Percentiles rank a stretch among this genome's conserved stretches.
phyloP scores from a whole-genome alignment of 1,139 yeast genomes.

The Yamadazyma blattariae region DNA sequence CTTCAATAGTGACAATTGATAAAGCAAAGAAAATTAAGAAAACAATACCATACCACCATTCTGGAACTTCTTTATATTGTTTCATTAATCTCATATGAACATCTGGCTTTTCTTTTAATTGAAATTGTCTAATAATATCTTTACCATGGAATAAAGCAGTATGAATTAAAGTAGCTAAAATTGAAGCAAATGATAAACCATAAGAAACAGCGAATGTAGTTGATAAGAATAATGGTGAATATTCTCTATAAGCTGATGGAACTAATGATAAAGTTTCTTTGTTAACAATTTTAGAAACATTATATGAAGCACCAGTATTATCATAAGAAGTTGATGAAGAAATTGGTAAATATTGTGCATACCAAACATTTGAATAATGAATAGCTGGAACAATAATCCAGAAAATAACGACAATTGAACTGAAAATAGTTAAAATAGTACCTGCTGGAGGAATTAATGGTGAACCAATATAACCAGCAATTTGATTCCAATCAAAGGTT shows the following conservation, averaged over 20 bases:
- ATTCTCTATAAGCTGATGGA: constrained; percentile 39
- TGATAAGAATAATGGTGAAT: constrained; percentile 57
- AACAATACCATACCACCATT: constrained; percentile 59
- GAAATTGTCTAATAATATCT: constrained; percentile 46
- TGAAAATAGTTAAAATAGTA: constrained; percentile 49
- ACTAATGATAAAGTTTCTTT: constrained; percentile 36
- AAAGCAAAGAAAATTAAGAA: constrained; percentile 41
- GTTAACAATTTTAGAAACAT: constrained; percentile 43
- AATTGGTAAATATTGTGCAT: constrained; percentile 42
- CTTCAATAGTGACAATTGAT: constrained; percentile 37
- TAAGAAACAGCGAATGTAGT: constrained; percentile 63
- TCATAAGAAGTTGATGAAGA: constrained; percentile 39
- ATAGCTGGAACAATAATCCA: constrained; percentile 44
- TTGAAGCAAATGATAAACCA: constrained; percentile 63
- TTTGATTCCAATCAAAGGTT: constrained; percentile 45
- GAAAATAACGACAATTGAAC: constrained; percentile 42
- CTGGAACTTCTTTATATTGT: constrained; percentile 58
- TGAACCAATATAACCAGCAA: constrained; percentile 55
- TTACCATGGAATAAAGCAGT: constrained; percentile 54
- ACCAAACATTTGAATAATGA: constrained; percentile 42
- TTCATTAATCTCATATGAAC: constrained; percentile 64
- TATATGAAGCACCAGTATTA: constrained; percentile 31
- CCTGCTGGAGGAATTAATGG: constrained; percentile 69
- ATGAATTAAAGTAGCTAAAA: constrained; percentile 36
- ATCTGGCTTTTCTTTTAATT: constrained; percentile 30